Percentiles rank a stretch among this genome's conserved stretches.
phyloP scores from a whole-genome alignment of 768 basidiomycete species.

The Tephrocybe sp. region DNA sequence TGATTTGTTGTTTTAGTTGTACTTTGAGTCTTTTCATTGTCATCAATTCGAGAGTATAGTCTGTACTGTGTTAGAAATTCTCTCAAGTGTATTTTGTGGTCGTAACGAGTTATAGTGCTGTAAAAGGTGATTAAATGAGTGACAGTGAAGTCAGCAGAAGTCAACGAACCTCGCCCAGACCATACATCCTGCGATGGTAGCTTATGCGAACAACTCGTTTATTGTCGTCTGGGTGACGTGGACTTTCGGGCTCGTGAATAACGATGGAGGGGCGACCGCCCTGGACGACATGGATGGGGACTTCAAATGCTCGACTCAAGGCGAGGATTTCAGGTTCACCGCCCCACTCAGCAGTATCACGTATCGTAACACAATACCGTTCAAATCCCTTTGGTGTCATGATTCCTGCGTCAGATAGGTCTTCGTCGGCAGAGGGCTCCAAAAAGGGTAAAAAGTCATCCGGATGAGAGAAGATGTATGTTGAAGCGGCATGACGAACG shows the following conservation, averaged over 20 bases:
- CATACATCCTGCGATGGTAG: constrained; percentile 93
- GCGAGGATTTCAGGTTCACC: constrained; percentile 97
- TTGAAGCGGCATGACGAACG: constrained; percentile 69
- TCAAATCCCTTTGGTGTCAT: constrained; percentile 69
- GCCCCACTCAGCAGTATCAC: constrained; percentile 90
- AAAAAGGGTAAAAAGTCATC: constrained; percentile 95
- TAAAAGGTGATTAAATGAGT: constrained; percentile 11
- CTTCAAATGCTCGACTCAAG: constrained; percentile 72
- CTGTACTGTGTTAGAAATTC: constrained; percentile 26
- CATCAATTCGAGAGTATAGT: constrained; percentile 22
- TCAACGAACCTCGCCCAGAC: constrained; percentile 84
- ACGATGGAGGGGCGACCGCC: constrained; percentile 79
- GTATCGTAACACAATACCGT: constrained; percentile 75
- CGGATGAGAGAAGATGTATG: constrained; percentile 78
- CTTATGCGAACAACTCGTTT: constrained; percentile 67
- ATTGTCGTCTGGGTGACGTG: constrained; percentile 26
- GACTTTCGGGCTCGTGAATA: constrained; percentile 64
- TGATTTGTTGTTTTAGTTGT: constrained; percentile 60
- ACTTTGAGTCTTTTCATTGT: constrained; percentile 9
- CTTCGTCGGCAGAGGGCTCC: constrained; percentile 71
- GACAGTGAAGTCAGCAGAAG: not conserved
- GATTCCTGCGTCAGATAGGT: constrained; percentile 64
- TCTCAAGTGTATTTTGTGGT: constrained; percentile 40
- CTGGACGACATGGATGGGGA: constrained; percentile 92
- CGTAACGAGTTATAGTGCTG: constrained; percentile 90